Evolutionary conservation across 768 basidiomycete genomes (phyloP).

Genomic region (Pluteus cervinus): DNA sequence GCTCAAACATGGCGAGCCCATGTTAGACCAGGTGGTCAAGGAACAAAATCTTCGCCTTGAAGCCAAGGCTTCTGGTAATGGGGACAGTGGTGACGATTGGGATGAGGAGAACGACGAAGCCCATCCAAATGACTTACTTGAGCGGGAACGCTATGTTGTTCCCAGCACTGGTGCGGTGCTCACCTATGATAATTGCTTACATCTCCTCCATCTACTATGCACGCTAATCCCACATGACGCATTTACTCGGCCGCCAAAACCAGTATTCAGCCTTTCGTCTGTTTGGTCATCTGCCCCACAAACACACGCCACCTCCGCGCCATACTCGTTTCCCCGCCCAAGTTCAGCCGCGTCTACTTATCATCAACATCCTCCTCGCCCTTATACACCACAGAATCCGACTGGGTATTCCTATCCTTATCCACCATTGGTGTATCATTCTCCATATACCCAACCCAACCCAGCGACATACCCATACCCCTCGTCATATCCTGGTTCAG

Average conservation of each 20-base stretch:
- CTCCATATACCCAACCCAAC: too few species aligned
- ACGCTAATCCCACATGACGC: slow-evolving; percentile 67
- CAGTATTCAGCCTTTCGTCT: too few species aligned
- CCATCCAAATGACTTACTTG: slow-evolving; percentile 49
- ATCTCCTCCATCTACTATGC: slow-evolving; percentile 70
- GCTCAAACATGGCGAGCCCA: slow-evolving; percentile 56
- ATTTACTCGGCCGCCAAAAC: slow-evolving; percentile 56
- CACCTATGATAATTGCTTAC: slow-evolving; percentile 71
- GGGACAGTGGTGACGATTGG: slow-evolving; percentile 37
- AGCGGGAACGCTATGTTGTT: slow-evolving; percentile 71
- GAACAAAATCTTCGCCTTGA: slow-evolving; percentile 60
- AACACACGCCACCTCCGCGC: too few species aligned
- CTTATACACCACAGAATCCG: too few species aligned
- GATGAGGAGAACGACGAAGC: slow-evolving; percentile 29
- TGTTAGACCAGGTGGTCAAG: slow-evolving; percentile 51
- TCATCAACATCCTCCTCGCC: too few species aligned
- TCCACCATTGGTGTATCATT: too few species aligned
- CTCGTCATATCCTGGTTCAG: too few species aligned
- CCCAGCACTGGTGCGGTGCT: slow-evolving; percentile 70
- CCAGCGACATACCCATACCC: too few species aligned
- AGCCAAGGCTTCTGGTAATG: slow-evolving; percentile 31
- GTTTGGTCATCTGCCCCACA: too few species aligned
- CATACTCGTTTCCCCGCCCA: too few species aligned
- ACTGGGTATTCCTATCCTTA: too few species aligned
- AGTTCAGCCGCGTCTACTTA: too few species aligned